Base-by-base conservation (phyloP, 805 yeast genomes). In the Kodamaea laetipori region DNA sequence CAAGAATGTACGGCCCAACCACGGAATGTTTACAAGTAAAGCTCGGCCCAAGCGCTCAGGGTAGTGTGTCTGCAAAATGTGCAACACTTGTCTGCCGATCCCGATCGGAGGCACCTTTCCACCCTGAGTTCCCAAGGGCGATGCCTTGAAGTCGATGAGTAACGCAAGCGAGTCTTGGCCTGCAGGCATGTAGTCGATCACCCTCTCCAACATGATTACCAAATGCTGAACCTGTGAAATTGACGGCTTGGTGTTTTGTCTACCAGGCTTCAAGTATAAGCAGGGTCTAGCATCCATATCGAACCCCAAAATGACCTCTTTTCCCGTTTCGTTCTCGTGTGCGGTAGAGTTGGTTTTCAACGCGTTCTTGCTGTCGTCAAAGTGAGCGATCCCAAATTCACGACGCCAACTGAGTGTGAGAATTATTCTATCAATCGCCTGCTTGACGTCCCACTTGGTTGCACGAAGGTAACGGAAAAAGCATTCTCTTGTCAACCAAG, bases 401-500 rank as follows among this genome's bases (percentile, higher is more conserved):
- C 97, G 81, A 69, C 99, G 81, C 99, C 99, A 94, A 3, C 87
- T 82, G 15, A 94, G 52, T 0, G 98, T 84, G 16, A 80, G 78
- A 51, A 81, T 84, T 8, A 94, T 72, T 57, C 99, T 78, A 43
- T 76, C 76, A 39, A 82, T 82, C 30, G 95, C 86, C 9, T 84
- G 87, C 21, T 74, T 64, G 1, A 74, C 74, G 23, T 77, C 74
- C 99, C 99, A 94, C 62, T 89, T 92, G 17, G 97, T 86, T 17
- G 99, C 99, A 44, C 97, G 77, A 43, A 92, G 69, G 61, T 94
- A 94, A 60, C 99, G 78, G 56, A 89, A 65, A 45, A 94, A 73
- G 61, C 99, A 94, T 62, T 94, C 99, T 55, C 85, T 77, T 1
- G 97, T 86, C 44, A 94, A 71, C 99, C 99, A 94, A 0, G 96